Conservation (phyloP, 805 yeast species). For the Candida incommunis region DNA sequence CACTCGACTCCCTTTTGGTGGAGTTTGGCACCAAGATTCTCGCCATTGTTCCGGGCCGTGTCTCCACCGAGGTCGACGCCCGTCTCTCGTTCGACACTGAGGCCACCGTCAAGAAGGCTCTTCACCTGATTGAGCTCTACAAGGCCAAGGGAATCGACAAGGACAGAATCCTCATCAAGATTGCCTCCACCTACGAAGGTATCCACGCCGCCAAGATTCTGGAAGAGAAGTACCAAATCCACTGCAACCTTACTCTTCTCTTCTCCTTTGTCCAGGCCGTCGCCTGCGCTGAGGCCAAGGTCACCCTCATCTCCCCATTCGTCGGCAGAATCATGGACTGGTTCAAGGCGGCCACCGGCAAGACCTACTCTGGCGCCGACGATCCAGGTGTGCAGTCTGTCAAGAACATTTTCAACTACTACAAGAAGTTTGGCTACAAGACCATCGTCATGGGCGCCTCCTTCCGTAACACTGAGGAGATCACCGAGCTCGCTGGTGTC, state of each 20-base stretch:
- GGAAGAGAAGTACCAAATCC: constrained; percentile 81
- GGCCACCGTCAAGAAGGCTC: constrained; percentile 87
- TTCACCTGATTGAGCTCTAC: constrained; percentile 79
- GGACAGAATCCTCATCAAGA: constrained; percentile 87
- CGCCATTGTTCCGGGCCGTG: constrained; percentile 95
- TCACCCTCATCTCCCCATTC: constrained; percentile 94
- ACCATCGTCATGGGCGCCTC: constrained; percentile 99
- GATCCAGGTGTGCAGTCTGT: constrained; percentile 98
- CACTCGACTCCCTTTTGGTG: constrained; percentile 84
- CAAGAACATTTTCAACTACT: constrained; percentile 82
- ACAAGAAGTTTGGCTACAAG: constrained; percentile 91
- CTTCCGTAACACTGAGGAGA: constrained; percentile 93
- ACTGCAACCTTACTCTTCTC: constrained; percentile 87
- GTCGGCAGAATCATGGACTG: constrained; percentile 99
- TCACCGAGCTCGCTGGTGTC: constrained; percentile 92
- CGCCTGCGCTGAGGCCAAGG: constrained; percentile 96
- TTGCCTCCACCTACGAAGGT: constrained; percentile 99
- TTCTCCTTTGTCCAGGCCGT: constrained; percentile 97
- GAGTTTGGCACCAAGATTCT: constrained; percentile 93
- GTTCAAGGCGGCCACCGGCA: constrained; percentile 90
- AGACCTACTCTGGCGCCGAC: constrained; percentile 60
- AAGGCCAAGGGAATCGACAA: constrained; percentile 70
- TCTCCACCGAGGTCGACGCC: constrained; percentile 98
- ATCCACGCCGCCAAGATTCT: constrained; percentile 95
- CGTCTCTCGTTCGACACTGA: constrained; percentile 92